These are phyloP conservation scores for Torulaspora pretoriensis DNA, from an alignment of 1,139 yeast species.

Conservation along the genomic window DNA sequence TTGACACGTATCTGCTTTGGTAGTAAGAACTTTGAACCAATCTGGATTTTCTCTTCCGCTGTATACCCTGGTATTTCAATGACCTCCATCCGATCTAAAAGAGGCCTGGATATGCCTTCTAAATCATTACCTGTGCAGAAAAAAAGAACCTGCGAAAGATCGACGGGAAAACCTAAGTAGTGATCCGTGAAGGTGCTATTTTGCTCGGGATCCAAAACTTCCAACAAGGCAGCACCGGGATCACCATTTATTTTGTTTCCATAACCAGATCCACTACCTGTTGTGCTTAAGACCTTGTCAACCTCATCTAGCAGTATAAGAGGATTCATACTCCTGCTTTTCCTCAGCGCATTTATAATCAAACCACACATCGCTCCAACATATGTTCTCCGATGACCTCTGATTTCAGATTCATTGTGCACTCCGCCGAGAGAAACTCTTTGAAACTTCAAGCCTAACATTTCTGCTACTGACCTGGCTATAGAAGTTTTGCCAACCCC, in stretches of 20 bases:
- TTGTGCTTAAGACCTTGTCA: constrained; percentile 62
- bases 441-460: constrained; percentile 75
- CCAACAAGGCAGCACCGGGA: constrained; percentile 86
- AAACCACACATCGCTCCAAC: constrained; percentile 95
- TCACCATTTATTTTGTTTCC: constrained; percentile 66
- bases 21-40: constrained; percentile 64
- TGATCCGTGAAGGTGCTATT: constrained; percentile 77
- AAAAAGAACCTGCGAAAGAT: constrained; percentile 76
- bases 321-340: constrained; percentile 79
- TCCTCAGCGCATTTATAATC: constrained; percentile 71
- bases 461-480: constrained; percentile 80
- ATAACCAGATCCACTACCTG: constrained; percentile 46
- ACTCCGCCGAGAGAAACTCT: constrained; percentile 85
- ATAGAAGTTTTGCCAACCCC: constrained; percentile 93
- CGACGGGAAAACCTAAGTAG: constrained; percentile 83
- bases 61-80: constrained; percentile 80
- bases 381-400: constrained; percentile 90
- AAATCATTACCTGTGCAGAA: constrained; percentile 90
- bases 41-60: constrained; percentile 69
- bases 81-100: constrained; percentile 82
- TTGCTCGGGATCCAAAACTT: constrained; percentile 90
- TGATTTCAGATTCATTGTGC: constrained; percentile 82
- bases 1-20: constrained; percentile 76
- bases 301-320: constrained; percentile 86
- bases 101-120: constrained; percentile 68